Evolutionary conservation across 495 filamentous ascomycete species (phyloP).

Genomic region (Lasiosphaeria ovina): DNA sequence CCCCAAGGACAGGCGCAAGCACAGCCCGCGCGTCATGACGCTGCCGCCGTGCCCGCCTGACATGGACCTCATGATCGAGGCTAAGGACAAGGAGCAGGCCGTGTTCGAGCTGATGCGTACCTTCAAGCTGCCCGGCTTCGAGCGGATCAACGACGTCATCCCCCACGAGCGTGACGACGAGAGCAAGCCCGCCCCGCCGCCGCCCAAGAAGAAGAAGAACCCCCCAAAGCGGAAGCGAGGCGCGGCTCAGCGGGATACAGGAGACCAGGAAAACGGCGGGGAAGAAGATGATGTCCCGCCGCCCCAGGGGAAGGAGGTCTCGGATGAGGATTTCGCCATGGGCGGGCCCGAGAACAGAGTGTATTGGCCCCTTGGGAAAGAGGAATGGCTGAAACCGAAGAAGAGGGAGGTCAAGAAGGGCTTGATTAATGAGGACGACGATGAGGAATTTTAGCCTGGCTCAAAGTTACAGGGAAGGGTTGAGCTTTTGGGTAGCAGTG

Average conservation of each 20-base stretch:
- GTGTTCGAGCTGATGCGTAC: constrained; percentile 91
- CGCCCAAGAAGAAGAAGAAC: constrained; percentile 48
- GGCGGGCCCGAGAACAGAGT: constrained; percentile 82
- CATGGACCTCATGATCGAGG: constrained; percentile 98
- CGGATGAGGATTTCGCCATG: constrained; percentile 78
- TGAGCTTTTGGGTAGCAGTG: too few species aligned
- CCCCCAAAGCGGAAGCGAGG: constrained; percentile 21
- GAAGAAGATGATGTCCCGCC: constrained; percentile 43
- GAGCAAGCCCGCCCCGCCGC: constrained; percentile 59
- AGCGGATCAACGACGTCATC: constrained; percentile 72
- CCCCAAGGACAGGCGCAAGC: constrained; percentile 72
- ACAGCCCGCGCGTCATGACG: constrained; percentile 71
- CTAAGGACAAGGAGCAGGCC: constrained; percentile 97
- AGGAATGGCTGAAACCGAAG: constrained; percentile 81
- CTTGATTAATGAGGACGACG: constrained; percentile 16
- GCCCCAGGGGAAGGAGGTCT: constrained; percentile 39
- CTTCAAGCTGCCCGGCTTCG: constrained; percentile 76
- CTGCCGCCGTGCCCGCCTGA: constrained; percentile 77
- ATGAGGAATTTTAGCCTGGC: background rate
- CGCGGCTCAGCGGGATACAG: constrained; percentile 32
- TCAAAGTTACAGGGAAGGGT: too few species aligned
- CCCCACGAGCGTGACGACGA: constrained; percentile 78
- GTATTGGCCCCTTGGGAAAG: constrained; percentile 87
- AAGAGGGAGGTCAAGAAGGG: constrained; percentile 65
- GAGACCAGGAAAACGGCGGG: constrained; percentile 43